A percentile compares a stretch with the other conserved stretches of the same genome.
These are phyloP conservation scores for Elsinoe fawcettii DNA, from an alignment of 2,329 filamentous ascomycete genomes.

Conservation along the genomic window DNA sequence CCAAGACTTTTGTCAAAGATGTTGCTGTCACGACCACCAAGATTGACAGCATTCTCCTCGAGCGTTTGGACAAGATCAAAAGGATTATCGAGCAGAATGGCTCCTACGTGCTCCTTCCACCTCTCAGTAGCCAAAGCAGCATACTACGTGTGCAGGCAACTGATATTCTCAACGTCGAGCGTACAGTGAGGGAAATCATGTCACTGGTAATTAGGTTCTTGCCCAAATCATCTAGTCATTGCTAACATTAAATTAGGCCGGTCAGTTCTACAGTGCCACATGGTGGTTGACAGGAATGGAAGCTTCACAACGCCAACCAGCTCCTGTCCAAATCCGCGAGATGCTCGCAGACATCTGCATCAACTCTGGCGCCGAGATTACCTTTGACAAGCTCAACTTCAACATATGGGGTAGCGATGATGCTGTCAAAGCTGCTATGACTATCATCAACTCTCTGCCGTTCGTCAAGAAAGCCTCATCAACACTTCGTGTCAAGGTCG, in stretches of 20 bases:
- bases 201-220: slow-evolving; percentile 65
- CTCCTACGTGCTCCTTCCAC: slow-evolving; percentile 87
- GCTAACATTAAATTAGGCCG: slow-evolving; percentile 51
- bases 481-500: slow-evolving; percentile 94
- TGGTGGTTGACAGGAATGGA: slow-evolving; percentile 88
- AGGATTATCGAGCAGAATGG: slow-evolving; percentile 97
- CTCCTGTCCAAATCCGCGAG: slow-evolving; percentile 64
- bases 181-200: slow-evolving; percentile 94
- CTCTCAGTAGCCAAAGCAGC: slow-evolving; percentile 74
- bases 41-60: slow-evolving; percentile 87
- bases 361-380: slow-evolving; percentile 89
- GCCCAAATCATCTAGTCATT: too few relatives aligned
- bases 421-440: slow-evolving; percentile 88
- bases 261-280: slow-evolving; percentile 93
- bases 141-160: slow-evolving; percentile 85
- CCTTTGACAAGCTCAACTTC: slow-evolving; percentile 90
- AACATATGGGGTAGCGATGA: slow-evolving; percentile 94
- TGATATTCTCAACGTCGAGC: slow-evolving; percentile 88
- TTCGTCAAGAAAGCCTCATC: slow-evolving; percentile 83
- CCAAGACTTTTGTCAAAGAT: slow-evolving; percentile 76
- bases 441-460: slow-evolving; percentile 82
- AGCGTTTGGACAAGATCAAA: slow-evolving; percentile 88
- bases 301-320: slow-evolving; percentile 53
- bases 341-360: slow-evolving; percentile 95
- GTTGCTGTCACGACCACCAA: slow-evolving; percentile 84